Evolutionary conservation across 441 rosid genomes (phyloP).

Genomic region (Mallotus repandus): DNA sequence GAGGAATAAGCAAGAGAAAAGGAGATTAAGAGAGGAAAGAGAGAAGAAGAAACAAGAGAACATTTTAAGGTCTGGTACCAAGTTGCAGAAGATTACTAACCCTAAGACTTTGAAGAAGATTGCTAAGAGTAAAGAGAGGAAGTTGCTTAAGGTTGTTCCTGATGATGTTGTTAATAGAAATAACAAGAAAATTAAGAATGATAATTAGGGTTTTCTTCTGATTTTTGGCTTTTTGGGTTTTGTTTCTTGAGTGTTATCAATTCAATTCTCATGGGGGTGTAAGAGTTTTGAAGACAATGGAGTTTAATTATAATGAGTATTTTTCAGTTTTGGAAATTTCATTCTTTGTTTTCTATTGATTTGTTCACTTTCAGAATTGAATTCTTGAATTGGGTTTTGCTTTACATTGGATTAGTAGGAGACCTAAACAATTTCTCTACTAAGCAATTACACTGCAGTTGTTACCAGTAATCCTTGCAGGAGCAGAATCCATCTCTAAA

Average conservation of each 20-base stretch:
- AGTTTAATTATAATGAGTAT: background rate
- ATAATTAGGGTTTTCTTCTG: constrained; percentile 9
- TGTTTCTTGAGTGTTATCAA: background rate
- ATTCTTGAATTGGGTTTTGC: too few species aligned
- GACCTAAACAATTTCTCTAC: too few species aligned
- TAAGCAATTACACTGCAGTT: too few species aligned
- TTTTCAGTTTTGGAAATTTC: constrained; percentile 4
- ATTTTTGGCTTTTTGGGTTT: background rate
- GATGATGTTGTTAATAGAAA: constrained; percentile 44
- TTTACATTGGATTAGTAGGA: too few species aligned
- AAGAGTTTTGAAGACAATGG: background rate
- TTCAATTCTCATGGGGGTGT: background rate
- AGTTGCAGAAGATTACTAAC: constrained; percentile 77
- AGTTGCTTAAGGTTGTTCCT: constrained; percentile 71
- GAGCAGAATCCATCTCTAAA: constrained; percentile 71
- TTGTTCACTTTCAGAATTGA: too few species aligned
- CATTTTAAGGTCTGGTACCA: constrained; percentile 72
- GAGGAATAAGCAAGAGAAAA: constrained; percentile 76
- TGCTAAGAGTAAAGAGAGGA: constrained; percentile 75
- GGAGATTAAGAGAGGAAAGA: constrained; percentile 78
- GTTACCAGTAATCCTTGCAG: constrained; percentile 77
- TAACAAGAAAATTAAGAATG: constrained; percentile 2
- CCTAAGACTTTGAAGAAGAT: constrained; percentile 86
- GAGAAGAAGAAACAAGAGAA: constrained; percentile 92
- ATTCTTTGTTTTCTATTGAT: background rate